Evolutionary conservation across 345 rosid genomes (phyloP).

Genomic region (Brassica nigra): DNA sequence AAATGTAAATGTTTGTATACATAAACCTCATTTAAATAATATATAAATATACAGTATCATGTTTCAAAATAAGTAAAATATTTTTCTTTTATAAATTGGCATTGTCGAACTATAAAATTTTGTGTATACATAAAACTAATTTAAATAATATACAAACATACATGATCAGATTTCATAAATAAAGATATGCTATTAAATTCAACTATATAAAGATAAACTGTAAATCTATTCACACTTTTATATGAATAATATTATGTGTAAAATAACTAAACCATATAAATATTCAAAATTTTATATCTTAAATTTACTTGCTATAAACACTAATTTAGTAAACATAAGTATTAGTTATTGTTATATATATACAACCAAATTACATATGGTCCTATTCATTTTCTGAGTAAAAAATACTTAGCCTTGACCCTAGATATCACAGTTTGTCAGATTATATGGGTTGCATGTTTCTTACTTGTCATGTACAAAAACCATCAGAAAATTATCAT

Average conservation of each 20-base stretch:
- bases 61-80: too few species aligned
- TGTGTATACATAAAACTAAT: too few species aligned
- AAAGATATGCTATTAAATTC: too few species aligned
- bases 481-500: slow-evolving; percentile 7
- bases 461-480: slow-evolving; percentile 15
- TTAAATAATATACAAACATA: too few species aligned
- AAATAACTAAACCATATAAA: background rate
- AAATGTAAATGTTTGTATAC: too few species aligned
- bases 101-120: too few species aligned
- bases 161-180: too few species aligned
- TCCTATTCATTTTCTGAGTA: slow-evolving; percentile 1
- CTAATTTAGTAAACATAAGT: background rate
- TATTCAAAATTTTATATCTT: background rate
- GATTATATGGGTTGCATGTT: slow-evolving; percentile 23
- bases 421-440: background rate
- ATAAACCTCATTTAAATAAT: too few species aligned
- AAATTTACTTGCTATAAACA: background rate
- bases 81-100: too few species aligned
- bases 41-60: too few species aligned
- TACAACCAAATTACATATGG: background rate
- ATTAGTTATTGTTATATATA: background rate
- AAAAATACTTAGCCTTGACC: background rate
- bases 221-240: too few species aligned
- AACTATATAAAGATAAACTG: too few species aligned
- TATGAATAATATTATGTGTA: background rate